Evolutionary conservation across 495 filamentous ascomycete species (phyloP).

Genomic region (Rhypophila decipiens): DNA sequence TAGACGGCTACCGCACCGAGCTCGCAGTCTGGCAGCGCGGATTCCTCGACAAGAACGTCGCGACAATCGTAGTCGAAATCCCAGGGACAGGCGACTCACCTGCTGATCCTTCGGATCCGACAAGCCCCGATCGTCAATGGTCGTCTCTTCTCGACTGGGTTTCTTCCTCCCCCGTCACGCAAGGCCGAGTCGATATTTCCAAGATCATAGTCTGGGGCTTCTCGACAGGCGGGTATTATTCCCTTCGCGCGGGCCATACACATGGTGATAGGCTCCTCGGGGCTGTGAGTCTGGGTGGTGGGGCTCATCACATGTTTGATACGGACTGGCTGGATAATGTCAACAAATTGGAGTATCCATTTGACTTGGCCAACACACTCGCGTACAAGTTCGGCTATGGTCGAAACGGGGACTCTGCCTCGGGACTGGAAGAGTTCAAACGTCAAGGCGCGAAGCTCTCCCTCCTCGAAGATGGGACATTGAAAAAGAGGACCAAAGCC

Average conservation of each 20-base stretch:
- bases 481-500: constrained; percentile 49
- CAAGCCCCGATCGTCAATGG: constrained; percentile 49
- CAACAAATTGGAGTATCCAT: constrained; percentile 66
- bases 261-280: constrained; percentile 53
- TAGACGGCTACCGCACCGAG: constrained; percentile 70
- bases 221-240: constrained; percentile 67
- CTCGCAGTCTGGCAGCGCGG: constrained; percentile 59
- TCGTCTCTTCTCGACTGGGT: constrained; percentile 59
- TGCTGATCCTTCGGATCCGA: constrained; percentile 40
- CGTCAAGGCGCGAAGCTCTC: constrained; percentile 58
- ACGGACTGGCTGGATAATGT: constrained; percentile 55
- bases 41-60: constrained; percentile 49
- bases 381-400: constrained; percentile 60
- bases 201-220: constrained; percentile 59
- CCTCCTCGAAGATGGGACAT: constrained; percentile 55
- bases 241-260: constrained; percentile 61
- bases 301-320: constrained; percentile 60
- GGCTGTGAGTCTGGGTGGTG: constrained; percentile 57
- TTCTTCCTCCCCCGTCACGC: no score
- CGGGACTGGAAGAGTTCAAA: constrained; percentile 40
- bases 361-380: constrained; percentile 54
- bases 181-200: constrained; percentile 46
- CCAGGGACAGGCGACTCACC: constrained; percentile 71
- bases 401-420: background rate
- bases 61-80: constrained; percentile 58